A percentile compares a stretch with the other conserved stretches of the same genome.
Evolutionary conservation across 2,329 filamentous ascomycete species (phyloP).

Genomic region (Claviceps lovelessii): DNA sequence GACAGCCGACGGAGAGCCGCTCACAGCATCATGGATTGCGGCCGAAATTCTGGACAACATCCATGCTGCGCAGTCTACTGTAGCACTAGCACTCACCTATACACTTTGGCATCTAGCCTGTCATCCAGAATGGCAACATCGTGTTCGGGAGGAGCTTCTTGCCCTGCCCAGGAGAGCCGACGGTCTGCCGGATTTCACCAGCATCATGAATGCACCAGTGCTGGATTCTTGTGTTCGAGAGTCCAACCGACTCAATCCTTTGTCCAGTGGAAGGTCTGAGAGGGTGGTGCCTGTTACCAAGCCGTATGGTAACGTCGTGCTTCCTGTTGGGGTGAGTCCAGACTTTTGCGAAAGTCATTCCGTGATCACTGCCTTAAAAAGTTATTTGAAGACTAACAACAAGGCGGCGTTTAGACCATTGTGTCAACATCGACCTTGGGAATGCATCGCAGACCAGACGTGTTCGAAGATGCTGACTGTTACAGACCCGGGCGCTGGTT

Average conservation of each 20-base stretch:
- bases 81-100: constrained; percentile 3
- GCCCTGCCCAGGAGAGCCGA: not conserved
- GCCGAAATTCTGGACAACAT: constrained; percentile 4
- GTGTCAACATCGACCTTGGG: constrained; percentile 4
- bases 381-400: not conserved
- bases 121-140: constrained; percentile 1
- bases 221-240: constrained; percentile 3
- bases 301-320: not conserved
- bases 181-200: constrained; percentile 1
- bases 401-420: not conserved
- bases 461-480: not conserved
- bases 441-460: constrained; percentile 1
- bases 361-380: no score
- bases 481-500: constrained; percentile 4
- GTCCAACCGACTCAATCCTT: not conserved
- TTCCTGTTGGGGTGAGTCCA: constrained; percentile 1
- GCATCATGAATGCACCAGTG: constrained; percentile 1
- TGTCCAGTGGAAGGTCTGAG: constrained; percentile 4
- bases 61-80: constrained; percentile 3
- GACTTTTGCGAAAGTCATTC: no score
- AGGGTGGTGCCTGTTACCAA: constrained; percentile 1
- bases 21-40: constrained; percentile 1
- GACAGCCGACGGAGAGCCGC: not conserved
- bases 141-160: not conserved
- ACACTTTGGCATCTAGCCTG: constrained; percentile 3